Base-by-base conservation (phyloP, 768 basidiomycete genomes). In the Peribolospora kevripleyi region DNA sequence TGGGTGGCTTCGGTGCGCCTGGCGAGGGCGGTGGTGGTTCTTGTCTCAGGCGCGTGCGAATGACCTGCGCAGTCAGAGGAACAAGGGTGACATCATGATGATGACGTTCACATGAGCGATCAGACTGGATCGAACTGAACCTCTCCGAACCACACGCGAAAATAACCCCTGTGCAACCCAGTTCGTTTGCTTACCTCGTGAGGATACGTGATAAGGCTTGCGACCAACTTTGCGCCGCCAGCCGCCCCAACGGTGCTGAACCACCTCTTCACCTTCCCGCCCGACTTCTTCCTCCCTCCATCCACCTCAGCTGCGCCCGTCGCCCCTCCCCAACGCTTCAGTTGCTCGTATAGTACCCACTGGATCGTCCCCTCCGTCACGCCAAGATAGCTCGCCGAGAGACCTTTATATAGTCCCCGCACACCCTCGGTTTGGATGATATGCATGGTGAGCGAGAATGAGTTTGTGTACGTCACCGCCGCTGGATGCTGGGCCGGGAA, bases 351-450 rank as follows among this genome's bases (percentile, higher is more conserved):
- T 11, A 98, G 70, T 45, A 82, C 82, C 93, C 93, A 98, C 66
- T 95, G 90, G 50, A 98, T 95, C 14, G 86, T 85, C 3, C 81
- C 81, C 67, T 98, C 93, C 25, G 88, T 84, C 11, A 95, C 90
- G 25, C 93, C 93, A 7, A 98, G 73, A 68, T 91, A 87, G 59
- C 84, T 87, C 55, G 93, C 93, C 60, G 81, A 86, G 46, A 98
- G 69, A 1, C 93, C 93, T 68, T 88, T 86, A 70, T 98, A 98
- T 60, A 95, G 83, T 1, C 90, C 93, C 4, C 73, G 70, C 2
- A 87, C 60, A 0, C 93, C 91, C 65, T 93, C 85, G 54, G 82
- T 74, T 48, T 76, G 71, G 61, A 82, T 66, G 53, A 98, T 93
- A 61, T 78, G 69, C 63, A 72, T 75, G 46, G 87, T 82, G 53